A percentile compares a stretch with the other conserved stretches of the same genome.
These are phyloP conservation scores for Inga leiocalycina DNA, from an alignment of 306 rosid species.

Conservation along the genomic window DNA sequence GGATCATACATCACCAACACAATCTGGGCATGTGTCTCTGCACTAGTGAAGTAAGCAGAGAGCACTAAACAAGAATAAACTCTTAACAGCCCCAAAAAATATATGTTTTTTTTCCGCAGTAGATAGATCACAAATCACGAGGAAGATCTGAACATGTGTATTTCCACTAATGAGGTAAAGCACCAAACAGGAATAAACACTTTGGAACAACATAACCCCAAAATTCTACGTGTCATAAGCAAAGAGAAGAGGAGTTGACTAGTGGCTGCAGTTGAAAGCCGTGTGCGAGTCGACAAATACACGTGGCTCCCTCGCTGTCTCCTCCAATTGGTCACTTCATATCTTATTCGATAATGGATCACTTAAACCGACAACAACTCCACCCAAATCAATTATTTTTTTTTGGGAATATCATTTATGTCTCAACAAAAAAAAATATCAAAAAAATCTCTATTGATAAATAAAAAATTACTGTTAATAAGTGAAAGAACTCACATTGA, in stretches of 20 bases:
- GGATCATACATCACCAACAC: not conserved
- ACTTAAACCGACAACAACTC: conserved; percentile 6
- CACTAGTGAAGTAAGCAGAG: not conserved
- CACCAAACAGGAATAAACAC: not conserved
- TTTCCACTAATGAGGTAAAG: not conserved
- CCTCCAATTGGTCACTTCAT: not conserved
- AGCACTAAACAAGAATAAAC: not conserved
- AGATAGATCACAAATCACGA: not conserved
- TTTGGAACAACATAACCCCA: not conserved
- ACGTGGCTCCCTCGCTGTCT: not conserved
- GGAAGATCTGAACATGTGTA: not conserved
- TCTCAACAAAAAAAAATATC: no score
- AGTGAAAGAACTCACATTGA: no score
- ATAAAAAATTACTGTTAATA: no score
- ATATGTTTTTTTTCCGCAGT: no score
- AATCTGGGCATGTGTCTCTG: not conserved
- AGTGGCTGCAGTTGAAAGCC: not conserved
- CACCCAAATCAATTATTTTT: not conserved
- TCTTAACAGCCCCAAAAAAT: not conserved
- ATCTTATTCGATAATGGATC: conserved; percentile 17
- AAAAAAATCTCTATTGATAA: no score
- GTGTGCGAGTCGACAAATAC: not conserved
- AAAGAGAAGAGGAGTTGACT: not conserved
- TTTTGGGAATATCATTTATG: not conserved
- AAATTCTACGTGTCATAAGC: not conserved